A percentile compares a stretch with the other conserved stretches of the same genome.
These are phyloP conservation scores for Saturnispora saitoi DNA, from an alignment of 805 yeast species.

Conservation along the genomic window DNA sequence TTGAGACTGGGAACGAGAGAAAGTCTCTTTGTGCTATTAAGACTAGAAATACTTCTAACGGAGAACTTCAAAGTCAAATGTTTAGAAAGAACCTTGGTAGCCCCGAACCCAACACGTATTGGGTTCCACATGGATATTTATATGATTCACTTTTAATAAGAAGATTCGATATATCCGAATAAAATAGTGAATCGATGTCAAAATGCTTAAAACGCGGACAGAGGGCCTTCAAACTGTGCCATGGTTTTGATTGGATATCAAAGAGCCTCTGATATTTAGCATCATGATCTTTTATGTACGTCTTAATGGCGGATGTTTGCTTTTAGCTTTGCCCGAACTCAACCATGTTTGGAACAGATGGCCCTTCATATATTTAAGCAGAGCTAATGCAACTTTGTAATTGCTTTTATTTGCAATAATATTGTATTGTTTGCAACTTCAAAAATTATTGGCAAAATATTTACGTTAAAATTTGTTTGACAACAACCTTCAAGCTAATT, in stretches of 20 bases:
- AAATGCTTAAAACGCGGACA: neutral
- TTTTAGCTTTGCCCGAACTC: too few species aligned
- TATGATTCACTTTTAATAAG: neutral
- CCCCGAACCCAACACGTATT: neutral
- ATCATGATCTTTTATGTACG: too few species aligned
- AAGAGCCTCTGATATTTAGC: too few species aligned
- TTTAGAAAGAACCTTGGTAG: neutral
- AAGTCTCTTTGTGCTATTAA: neutral
- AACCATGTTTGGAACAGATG: too few species aligned
- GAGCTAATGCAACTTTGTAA: too few species aligned
- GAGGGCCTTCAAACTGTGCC: neutral
- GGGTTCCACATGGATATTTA: conserved; percentile 5
- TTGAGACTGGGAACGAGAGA: neutral
- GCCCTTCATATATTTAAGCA: too few species aligned
- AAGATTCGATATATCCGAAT: conserved; percentile 8
- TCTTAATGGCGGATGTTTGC: too few species aligned
- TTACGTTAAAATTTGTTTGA: too few species aligned
- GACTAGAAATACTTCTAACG: neutral
- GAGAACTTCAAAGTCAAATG: neutral
- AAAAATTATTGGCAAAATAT: too few species aligned
- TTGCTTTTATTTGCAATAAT: too few species aligned
- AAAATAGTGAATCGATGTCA: neutral
- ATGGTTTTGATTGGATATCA: neutral
- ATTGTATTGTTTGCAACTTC: too few species aligned
- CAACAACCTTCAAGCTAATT: too few species aligned